A percentile compares a stretch with the other conserved stretches of the same genome.
Evolutionary conservation across 768 basidiomycete genomes (phyloP).

Genomic region (Lactarius quietus): DNA sequence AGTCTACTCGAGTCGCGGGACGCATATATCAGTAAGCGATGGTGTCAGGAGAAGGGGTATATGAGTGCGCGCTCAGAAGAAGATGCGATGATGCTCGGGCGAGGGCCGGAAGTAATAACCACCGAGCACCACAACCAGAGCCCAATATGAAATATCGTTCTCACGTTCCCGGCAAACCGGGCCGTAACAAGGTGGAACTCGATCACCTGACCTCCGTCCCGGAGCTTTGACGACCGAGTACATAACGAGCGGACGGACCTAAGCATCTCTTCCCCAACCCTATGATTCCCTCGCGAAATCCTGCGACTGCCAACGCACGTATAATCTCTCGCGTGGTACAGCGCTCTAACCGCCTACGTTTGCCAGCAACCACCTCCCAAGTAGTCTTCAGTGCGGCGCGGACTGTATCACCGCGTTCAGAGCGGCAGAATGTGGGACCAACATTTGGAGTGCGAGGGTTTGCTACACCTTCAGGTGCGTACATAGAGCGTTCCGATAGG

Average conservation of each 20-base stretch:
- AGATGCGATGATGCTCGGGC: not conserved
- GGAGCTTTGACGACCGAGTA: not conserved
- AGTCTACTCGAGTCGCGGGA: not conserved
- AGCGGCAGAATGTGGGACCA: not conserved
- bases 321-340: constrained; percentile 1
- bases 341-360: constrained; percentile 1
- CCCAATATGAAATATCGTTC: no score
- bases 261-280: not conserved
- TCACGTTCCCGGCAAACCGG: not conserved
- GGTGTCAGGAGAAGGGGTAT: not conserved
- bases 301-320: constrained; percentile 2
- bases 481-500: not conserved
- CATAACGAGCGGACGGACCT: not conserved
- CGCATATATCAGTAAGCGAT: not conserved
- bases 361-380: not conserved
- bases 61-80: not conserved
- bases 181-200: not conserved
- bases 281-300: constrained; percentile 11
- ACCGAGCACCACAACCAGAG: no score
- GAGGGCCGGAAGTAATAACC: no score
- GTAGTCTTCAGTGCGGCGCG: not conserved
- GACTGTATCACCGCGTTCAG: not conserved
- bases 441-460: constrained; percentile 3
- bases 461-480: constrained; percentile 12
- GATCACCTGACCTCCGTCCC: not conserved